Evolutionary conservation across 176 grass and related monocot genomes (phyloP), one percentile per base, ranked within the genome.

Genomic region (Cocos nucifera): DNA sequence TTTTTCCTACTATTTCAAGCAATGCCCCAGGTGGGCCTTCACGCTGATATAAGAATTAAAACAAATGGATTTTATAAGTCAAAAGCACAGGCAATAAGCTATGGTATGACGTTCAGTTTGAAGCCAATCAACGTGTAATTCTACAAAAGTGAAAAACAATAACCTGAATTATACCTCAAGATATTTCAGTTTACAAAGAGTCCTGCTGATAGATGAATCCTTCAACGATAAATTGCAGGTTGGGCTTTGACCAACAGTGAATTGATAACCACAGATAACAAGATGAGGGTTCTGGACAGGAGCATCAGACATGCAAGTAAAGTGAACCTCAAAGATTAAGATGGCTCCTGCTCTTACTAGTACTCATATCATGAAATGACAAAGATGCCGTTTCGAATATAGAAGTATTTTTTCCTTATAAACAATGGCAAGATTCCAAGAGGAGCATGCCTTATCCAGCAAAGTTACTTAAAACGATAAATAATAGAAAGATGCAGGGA

Each of bases 1-100:
- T 98, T 77, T 82, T 88, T 39, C 94, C 94, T 73, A 79, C 21
- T 61, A 98, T 87, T 70, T 98, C 84, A 73, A 98, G 78, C 79
- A 89, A 73, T 4, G 79, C 68, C 58, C 71, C 68, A 54, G 61
- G 28, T 49, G 55, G 58, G 61, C 73, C 73, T 71, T 62, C 68
- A 68, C 21, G 69, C 79, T 72, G 64, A 72, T 56, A 71, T 52
- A 56, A 72, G 10, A 14, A 44, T 44, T 44, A 44, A 44, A 14
- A 44, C 0, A 9, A 44, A 44, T 44, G 9, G 2, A 44, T 44
- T 44, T 44, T 44, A 44, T 44, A 44, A 44, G 35, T 44, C 35
- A 12, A 12, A 44, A 44, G 10, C 9, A 12, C 35, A 44, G 35
- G 35, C 9, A 12, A 44, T 12, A 44, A 44, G 10, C 35, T 44